phyloP scores from a whole-genome alignment of 495 filamentous ascomycete species.

The Penicillium angulare region DNA sequence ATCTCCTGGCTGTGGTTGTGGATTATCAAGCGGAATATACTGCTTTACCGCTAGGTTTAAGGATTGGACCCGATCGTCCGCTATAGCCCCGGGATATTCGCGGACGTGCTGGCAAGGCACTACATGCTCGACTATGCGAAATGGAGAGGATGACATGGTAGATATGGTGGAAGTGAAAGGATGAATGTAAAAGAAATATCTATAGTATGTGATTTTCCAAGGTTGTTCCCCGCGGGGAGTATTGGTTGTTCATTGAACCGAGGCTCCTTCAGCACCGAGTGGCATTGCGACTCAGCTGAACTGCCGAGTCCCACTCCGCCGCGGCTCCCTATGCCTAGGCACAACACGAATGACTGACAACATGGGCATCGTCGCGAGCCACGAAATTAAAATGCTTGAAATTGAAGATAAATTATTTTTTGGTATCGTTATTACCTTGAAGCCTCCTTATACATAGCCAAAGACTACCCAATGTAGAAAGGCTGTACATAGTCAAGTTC shows the following conservation, averaged over 20 bases:
- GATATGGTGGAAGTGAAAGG: neutral
- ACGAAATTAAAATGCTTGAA: no score
- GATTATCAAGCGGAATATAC: conserved; percentile 72
- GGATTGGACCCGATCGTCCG: conserved; percentile 57
- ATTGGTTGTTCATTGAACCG: neutral
- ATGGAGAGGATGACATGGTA: conserved; percentile 29
- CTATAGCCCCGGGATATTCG: conserved; percentile 65
- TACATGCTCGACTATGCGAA: conserved; percentile 59
- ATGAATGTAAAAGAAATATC: neutral
- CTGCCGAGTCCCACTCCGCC: neutral
- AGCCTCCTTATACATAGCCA: no score
- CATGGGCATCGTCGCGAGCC: no score
- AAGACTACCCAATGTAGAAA: no score
- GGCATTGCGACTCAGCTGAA: neutral
- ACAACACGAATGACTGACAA: no score
- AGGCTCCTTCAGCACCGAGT: neutral
- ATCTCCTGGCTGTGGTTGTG: conserved; percentile 62
- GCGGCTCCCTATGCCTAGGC: no score
- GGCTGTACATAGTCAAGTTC: no score
- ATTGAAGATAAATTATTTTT: no score
- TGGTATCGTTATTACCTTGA: no score
- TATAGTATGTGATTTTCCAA: neutral
- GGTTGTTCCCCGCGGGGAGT: neutral
- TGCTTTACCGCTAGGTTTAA: conserved; percentile 76
- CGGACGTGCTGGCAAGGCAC: conserved; percentile 68